phyloP scores from a whole-genome alignment of 2,329 filamentous ascomycete species.

The Colletotrichum musae region DNA sequence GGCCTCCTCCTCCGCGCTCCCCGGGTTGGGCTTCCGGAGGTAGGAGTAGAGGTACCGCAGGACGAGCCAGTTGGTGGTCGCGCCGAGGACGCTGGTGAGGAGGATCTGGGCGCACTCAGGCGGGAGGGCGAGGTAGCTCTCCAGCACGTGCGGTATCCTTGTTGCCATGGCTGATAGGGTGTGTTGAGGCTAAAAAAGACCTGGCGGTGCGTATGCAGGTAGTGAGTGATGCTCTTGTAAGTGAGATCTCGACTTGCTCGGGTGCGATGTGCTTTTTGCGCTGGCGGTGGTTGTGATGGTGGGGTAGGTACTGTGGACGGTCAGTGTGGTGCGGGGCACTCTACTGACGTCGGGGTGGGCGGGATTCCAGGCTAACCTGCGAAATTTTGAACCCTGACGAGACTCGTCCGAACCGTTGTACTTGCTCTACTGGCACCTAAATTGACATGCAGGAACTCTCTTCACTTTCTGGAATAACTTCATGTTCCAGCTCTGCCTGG shows the following conservation, averaged over 20 bases:
- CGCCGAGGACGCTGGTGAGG: conserved; percentile 77
- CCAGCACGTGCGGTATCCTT: conserved; percentile 74
- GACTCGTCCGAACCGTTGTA: not conserved
- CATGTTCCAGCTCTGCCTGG: no score
- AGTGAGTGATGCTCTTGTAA: conserved; percentile 5
- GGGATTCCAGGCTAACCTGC: not conserved
- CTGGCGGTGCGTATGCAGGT: no score
- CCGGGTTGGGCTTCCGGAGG: conserved; percentile 47
- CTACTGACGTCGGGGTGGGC: not conserved
- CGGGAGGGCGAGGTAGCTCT: conserved; percentile 74
- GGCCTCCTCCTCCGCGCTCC: conserved; percentile 12
- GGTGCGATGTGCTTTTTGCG: conserved; percentile 6
- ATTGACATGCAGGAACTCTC: no score
- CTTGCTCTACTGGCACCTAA: no score
- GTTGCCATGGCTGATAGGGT: conserved; percentile 58
- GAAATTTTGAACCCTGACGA: not conserved
- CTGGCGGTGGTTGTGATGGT: conserved; percentile 10
- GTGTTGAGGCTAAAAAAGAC: no score
- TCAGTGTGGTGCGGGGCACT: conserved; percentile 24
- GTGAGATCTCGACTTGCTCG: not conserved
- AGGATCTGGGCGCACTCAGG: conserved; percentile 73
- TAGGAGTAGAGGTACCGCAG: conserved; percentile 69
- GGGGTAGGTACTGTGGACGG: conserved; percentile 5
- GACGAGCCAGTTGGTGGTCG: conserved; percentile 76
- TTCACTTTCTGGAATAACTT: no score